Percentiles rank a stretch among this genome's conserved stretches.
phyloP scores from a whole-genome alignment of 169 alveolate genomes.

The Prorocentrum cordatum region DNA sequence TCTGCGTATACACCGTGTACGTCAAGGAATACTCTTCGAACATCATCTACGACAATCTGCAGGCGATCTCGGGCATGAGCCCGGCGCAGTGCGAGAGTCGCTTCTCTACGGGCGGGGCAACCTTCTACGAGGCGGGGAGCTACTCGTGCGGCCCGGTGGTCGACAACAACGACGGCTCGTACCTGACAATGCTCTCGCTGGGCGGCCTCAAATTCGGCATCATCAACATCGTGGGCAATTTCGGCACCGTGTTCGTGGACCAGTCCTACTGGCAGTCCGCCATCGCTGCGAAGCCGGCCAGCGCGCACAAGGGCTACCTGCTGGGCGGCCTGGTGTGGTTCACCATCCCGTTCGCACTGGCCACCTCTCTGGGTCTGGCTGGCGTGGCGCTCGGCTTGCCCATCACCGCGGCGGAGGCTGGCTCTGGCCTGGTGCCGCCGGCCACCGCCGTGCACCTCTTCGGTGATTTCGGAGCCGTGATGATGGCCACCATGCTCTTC shows the following conservation, averaged over 20 bases:
- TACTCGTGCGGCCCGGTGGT: conserved; percentile 3
- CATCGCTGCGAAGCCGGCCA: conserved; percentile 39
- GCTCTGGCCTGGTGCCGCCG: conserved; percentile 40
- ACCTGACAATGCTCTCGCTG: conserved; percentile 26
- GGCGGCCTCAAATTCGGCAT: conserved; percentile 46
- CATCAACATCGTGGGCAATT: conserved; percentile 57
- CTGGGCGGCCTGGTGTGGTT: conserved; percentile 67
- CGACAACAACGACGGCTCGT: conserved; percentile 33
- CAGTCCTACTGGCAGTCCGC: conserved; percentile 68
- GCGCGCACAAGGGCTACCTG: conserved; percentile 42
- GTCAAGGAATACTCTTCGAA: not conserved
- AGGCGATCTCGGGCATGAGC: conserved; percentile 1
- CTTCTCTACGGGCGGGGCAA: not conserved
- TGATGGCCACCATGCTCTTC: conserved; percentile 48
- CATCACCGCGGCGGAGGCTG: not conserved
- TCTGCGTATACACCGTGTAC: conserved; percentile 35
- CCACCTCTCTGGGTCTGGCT: conserved; percentile 55
- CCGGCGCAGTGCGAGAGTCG: not conserved
- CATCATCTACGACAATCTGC: conserved; percentile 10
- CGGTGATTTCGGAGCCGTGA: conserved; percentile 13
- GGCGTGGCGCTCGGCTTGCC: conserved; percentile 8
- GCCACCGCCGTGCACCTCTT: not conserved
- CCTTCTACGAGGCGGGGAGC: conserved; percentile 26
- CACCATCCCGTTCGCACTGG: conserved; percentile 55
- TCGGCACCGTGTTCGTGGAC: conserved; percentile 68